Conservation (phyloP, 1,284 basidiomycete genomes). For the Caloboletus firmus region DNA sequence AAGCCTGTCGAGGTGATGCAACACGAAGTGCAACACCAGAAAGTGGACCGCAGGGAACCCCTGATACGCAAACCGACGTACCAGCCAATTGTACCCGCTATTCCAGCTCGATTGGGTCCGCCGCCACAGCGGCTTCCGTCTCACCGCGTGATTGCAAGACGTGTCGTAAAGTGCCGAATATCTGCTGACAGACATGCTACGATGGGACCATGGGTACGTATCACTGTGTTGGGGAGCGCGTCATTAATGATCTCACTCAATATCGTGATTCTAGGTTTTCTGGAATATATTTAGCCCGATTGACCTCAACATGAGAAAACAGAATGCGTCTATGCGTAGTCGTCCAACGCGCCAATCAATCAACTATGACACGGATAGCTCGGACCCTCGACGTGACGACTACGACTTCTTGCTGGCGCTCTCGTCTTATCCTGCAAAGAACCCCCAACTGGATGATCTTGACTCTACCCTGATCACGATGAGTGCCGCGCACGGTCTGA, state of each 20-base stretch:
- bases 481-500: constrained; percentile 42
- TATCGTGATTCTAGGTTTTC: constrained; percentile 39
- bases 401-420: constrained; percentile 49
- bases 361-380: constrained; percentile 11
- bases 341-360: constrained; percentile 21
- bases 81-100: constrained; percentile 36
- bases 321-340: constrained; percentile 36
- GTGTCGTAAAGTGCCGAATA: constrained; percentile 43
- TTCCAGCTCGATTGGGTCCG: constrained; percentile 33
- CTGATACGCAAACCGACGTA: constrained; percentile 38
- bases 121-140: constrained; percentile 46
- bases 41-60: constrained; percentile 39
- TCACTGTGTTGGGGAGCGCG: background rate
- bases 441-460: constrained; percentile 41
- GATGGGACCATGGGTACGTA: constrained; percentile 55
- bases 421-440: constrained; percentile 39
- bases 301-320: constrained; percentile 35
- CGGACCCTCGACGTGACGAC: constrained; percentile 32
- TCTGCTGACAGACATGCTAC: constrained; percentile 47
- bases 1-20: constrained; percentile 32
- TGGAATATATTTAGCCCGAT: constrained; percentile 48
- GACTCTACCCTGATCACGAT: constrained; percentile 43
- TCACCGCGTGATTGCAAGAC: constrained; percentile 47
- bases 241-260: constrained; percentile 5
- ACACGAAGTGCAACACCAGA: constrained; percentile 28